A percentile compares a stretch with the other conserved stretches of the same genome.
These are phyloP conservation scores for Phytophthora vignae DNA, from an alignment of 352 stramenopile species.

Conservation along the genomic window DNA sequence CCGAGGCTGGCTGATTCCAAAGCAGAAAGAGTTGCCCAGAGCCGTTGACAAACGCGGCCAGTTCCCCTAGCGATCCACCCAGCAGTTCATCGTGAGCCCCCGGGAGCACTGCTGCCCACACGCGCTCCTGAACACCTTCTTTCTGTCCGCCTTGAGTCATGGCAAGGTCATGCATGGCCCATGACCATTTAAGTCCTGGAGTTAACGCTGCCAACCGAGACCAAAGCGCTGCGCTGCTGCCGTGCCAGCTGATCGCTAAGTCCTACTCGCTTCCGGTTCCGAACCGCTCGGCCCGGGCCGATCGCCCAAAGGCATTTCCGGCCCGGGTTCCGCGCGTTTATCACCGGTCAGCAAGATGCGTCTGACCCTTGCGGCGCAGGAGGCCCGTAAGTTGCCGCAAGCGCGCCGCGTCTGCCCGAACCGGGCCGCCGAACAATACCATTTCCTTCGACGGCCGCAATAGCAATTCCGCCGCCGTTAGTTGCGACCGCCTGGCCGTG, in stretches of 20 bases:
- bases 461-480: background rate
- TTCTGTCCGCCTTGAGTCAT: too few species aligned
- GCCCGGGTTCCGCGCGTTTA: background rate
- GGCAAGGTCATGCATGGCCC: too few species aligned
- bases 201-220: too few species aligned
- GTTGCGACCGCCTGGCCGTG: background rate
- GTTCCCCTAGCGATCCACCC: too few species aligned
- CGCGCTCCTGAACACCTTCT: too few species aligned
- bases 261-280: too few species aligned
- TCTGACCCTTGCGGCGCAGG: background rate
- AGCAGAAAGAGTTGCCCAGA: background rate
- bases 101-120: too few species aligned
- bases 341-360: too few species aligned
- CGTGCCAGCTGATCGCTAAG: too few species aligned
- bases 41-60: background rate
- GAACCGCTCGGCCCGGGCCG: background rate
- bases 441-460: constrained; percentile 3
- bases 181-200: too few species aligned
- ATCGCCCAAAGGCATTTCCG: background rate
- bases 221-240: too few species aligned
- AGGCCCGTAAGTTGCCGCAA: background rate
- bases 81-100: too few species aligned
- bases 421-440: background rate
- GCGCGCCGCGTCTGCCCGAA: background rate
- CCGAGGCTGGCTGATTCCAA: background rate